Conservation (phyloP, 805 yeast genomes). For the Cyberlindnera suaveolens region DNA sequence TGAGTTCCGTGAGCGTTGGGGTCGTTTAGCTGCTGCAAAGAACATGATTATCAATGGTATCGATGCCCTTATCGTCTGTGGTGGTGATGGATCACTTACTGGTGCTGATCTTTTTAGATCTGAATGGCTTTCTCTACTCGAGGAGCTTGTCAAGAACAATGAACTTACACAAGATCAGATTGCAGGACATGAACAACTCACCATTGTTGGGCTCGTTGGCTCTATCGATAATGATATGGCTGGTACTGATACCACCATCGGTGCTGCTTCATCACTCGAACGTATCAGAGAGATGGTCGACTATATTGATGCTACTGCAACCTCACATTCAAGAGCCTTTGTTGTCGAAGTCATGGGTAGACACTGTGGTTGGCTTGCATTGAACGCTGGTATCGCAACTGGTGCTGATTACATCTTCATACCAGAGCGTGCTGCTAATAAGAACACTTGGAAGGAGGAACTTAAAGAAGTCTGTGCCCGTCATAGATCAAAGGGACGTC, state of each 20-base stretch:
- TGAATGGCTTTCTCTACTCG: slow-evolving; percentile 89
- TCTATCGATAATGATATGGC: slow-evolving; percentile 99
- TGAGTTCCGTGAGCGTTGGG: slow-evolving; percentile 79
- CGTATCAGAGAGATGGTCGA: slow-evolving; percentile 92
- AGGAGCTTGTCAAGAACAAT: slow-evolving; percentile 56
- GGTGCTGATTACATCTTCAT: slow-evolving; percentile 92
- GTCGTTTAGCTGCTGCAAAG: slow-evolving; percentile 77
- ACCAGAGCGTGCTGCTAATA: slow-evolving; percentile 86
- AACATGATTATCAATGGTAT: slow-evolving; percentile 84
- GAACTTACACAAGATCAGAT: slow-evolving; percentile 53
- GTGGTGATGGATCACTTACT: slow-evolving; percentile 97
- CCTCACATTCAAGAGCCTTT: slow-evolving; percentile 95
- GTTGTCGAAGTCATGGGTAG: slow-evolving; percentile 99
- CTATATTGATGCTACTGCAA: slow-evolving; percentile 95
- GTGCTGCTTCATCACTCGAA: slow-evolving; percentile 90
- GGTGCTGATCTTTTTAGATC: slow-evolving; percentile 93
- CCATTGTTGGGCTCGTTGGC: slow-evolving; percentile 92
- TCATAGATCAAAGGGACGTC: slow-evolving; percentile 82
- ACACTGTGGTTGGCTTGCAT: slow-evolving; percentile 98
- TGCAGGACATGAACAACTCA: slow-evolving; percentile 60
- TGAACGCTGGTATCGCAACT: slow-evolving; percentile 96
- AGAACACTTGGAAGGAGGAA: slow-evolving; percentile 72
- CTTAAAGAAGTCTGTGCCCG: slow-evolving; percentile 67
- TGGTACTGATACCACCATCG: slow-evolving; percentile 92
- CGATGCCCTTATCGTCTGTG: slow-evolving; percentile 92